Percentiles rank a stretch among this genome's conserved stretches.
Conservation (phyloP, 139 green algal genomes). For the Tetradesmus obliquus region DNA sequence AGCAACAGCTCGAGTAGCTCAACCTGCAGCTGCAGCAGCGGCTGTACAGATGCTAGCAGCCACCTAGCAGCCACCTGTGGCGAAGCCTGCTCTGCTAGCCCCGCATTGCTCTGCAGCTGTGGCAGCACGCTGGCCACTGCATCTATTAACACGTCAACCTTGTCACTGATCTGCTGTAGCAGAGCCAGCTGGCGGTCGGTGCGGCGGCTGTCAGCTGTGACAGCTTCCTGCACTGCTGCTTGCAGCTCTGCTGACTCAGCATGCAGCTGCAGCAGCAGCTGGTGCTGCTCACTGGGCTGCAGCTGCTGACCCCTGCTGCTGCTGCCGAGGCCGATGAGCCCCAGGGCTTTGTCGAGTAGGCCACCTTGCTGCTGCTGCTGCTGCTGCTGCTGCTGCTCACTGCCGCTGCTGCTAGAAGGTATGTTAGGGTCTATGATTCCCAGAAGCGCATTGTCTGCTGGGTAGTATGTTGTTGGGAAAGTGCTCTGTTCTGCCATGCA, state of each 20-base stretch:
- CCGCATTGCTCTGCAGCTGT: conserved; percentile 17
- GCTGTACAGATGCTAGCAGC: conserved; percentile 20
- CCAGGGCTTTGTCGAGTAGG: background rate
- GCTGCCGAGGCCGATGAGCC: background rate
- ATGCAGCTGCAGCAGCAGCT: conserved; percentile 37
- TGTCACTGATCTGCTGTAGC: background rate
- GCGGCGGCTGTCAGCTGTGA: background rate
- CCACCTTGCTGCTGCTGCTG: conserved; percentile 3
- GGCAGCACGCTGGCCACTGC: background rate
- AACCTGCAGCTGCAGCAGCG: conserved; percentile 32
- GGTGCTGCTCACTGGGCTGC: conserved; percentile 15
- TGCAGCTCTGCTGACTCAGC: background rate
- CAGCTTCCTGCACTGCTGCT: conserved; percentile 31
- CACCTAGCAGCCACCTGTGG: conserved; percentile 4
- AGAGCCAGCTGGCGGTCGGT: background rate
- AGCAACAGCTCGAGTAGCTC: conserved; percentile 39
- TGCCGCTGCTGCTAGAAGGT: background rate
- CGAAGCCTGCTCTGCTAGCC: background rate
- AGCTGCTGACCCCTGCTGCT: conserved; percentile 33
- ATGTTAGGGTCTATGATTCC: background rate
- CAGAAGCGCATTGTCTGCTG: conserved; percentile 15
- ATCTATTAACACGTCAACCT: background rate
- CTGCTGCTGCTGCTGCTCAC: background rate
- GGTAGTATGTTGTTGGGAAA: conserved; percentile 41
- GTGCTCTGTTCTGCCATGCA: conserved; percentile 45